These are phyloP conservation scores for Taiozyma sp. DNA, from an alignment of 1,139 yeast genomes.

Conservation along the genomic window DNA sequence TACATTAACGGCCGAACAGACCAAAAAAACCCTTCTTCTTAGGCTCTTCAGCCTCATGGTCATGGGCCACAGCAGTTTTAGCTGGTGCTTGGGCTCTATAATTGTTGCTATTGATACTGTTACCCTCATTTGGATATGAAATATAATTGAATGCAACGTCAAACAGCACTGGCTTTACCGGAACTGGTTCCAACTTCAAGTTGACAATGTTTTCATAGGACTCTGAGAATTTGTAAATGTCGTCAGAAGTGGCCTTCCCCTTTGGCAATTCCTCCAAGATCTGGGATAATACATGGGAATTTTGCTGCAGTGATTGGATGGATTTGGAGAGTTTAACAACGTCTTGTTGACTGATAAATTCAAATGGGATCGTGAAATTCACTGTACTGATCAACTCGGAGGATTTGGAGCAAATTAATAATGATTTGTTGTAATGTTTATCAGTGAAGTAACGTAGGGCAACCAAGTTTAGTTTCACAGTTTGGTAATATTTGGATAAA, in stretches of 20 bases:
- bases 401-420: constrained; percentile 44
- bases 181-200: constrained; percentile 41
- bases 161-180: constrained; percentile 83
- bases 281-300: constrained; percentile 50
- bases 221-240: constrained; percentile 9
- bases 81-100: neutral
- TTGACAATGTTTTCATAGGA: constrained; percentile 11
- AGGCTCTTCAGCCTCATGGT: constrained; percentile 8
- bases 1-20: constrained; percentile 32
- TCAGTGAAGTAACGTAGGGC: constrained; percentile 46
- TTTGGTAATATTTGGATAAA: constrained; percentile 42
- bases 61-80: neutral
- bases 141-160: constrained; percentile 87
- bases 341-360: constrained; percentile 32
- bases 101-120: neutral
- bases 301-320: constrained; percentile 30
- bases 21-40: constrained; percentile 47
- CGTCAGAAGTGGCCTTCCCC: constrained; percentile 13
- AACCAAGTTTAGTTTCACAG: constrained; percentile 39
- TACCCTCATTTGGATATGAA: constrained; percentile 31
- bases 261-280: constrained; percentile 30
- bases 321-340: constrained; percentile 29
- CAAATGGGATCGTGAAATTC: constrained; percentile 18
- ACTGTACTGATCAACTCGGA: constrained; percentile 20
- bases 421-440: constrained; percentile 46